Conservation (phyloP, 2,329 filamentous ascomycete species). For the Shiraia bambusicola region DNA sequence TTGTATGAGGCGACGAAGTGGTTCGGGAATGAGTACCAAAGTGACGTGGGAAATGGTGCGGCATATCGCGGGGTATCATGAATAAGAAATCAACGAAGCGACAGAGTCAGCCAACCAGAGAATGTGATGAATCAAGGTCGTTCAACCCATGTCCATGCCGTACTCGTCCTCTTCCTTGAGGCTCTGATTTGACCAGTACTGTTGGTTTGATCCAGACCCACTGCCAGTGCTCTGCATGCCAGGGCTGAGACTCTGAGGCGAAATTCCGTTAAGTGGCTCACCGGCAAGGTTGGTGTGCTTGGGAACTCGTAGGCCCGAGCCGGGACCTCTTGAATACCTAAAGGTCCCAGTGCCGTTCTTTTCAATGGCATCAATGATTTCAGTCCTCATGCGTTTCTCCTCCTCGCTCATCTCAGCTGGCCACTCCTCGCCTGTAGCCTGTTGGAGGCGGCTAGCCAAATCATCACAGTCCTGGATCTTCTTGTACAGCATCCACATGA, state of each 20-base stretch:
- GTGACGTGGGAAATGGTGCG: conserved; percentile 33
- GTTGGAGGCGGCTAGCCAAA: conserved; percentile 67
- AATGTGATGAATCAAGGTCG: conserved; percentile 6
- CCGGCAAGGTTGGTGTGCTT: conserved; percentile 91
- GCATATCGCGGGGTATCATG: conserved; percentile 42
- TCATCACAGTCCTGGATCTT: conserved; percentile 90
- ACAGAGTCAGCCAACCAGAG: conserved; percentile 9
- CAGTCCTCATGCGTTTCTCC: conserved; percentile 91
- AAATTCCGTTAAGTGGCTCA: conserved; percentile 63
- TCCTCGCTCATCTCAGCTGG: conserved; percentile 68
- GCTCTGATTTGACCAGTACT: conserved; percentile 58
- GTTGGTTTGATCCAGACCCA: conserved; percentile 53
- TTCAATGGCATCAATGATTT: conserved; percentile 82
- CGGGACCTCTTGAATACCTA: conserved; percentile 78
- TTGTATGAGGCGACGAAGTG: neutral
- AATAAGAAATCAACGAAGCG: conserved; percentile 27
- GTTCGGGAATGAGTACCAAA: conserved; percentile 24
- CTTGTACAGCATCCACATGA: conserved; percentile 94
- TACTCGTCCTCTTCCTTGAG: conserved; percentile 95
- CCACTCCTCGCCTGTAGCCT: conserved; percentile 40
- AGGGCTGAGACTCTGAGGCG: conserved; percentile 59
- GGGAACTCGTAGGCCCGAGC: conserved; percentile 85
- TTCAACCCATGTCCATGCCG: conserved; percentile 66
- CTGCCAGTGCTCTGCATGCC: conserved; percentile 66
- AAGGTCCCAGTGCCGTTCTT: conserved; percentile 77